Conservation (phyloP, 2,329 filamentous ascomycete genomes). For the Pseudocercospora ulei region DNA sequence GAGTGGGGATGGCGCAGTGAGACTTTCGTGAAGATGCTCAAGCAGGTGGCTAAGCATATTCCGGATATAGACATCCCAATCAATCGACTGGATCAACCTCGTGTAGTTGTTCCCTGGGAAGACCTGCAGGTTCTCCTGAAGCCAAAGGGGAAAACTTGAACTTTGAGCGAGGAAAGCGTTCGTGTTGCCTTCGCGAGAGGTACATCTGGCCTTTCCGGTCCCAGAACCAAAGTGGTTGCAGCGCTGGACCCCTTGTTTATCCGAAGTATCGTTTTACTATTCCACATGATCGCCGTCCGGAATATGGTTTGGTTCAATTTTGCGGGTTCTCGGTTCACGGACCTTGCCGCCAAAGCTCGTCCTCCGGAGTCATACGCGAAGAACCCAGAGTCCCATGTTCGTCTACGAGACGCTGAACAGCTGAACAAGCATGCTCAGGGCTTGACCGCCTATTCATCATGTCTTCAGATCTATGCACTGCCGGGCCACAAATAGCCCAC, state of each 20-base stretch:
- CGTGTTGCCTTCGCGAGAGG: conserved; percentile 37
- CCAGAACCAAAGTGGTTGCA: conserved; percentile 12
- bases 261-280: conserved; percentile 37
- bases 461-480: conserved; percentile 52
- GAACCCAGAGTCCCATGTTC: conserved; percentile 2
- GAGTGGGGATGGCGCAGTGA: conserved; percentile 44
- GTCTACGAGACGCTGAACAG: conserved; percentile 32
- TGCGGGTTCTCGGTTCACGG: conserved; percentile 40
- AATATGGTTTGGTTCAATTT: conserved; percentile 44
- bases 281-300: conserved; percentile 22
- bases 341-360: conserved; percentile 31
- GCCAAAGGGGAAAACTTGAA: conserved; percentile 25
- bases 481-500: conserved; percentile 48
- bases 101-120: conserved; percentile 38
- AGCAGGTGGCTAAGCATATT: conserved; percentile 27
- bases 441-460: conserved; percentile 35
- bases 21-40: conserved; percentile 35
- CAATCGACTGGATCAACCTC: conserved; percentile 41
- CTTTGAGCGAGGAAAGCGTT: conserved; percentile 37
- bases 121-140: conserved; percentile 37
- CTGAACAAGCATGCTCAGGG: conserved; percentile 39
- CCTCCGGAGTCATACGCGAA: conserved; percentile 21
- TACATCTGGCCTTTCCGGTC: conserved; percentile 35
- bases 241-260: conserved; percentile 11
- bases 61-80: conserved; percentile 32